These are phyloP conservation scores for Dendryphion nanum DNA, from an alignment of 2,329 filamentous ascomycete genomes.

Conservation along the genomic window DNA sequence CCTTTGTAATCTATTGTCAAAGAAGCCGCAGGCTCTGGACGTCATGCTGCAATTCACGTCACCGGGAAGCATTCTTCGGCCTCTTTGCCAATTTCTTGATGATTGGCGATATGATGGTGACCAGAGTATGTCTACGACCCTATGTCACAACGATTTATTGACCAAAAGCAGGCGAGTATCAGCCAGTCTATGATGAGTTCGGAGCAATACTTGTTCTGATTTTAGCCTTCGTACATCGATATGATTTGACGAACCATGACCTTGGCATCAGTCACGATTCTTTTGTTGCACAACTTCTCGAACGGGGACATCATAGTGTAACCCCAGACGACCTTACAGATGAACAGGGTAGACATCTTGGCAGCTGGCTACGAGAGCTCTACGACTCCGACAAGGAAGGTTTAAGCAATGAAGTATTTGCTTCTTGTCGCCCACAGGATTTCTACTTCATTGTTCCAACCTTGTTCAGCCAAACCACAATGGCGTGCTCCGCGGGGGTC, in stretches of 20 bases:
- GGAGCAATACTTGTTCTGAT: conserved; percentile 73
- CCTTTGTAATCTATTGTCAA: conserved; percentile 70
- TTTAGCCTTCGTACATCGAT: conserved; percentile 73
- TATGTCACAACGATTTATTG: conserved; percentile 7
- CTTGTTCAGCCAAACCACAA: conserved; percentile 71
- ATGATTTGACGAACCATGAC: conserved; percentile 63
- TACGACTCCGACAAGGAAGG: conserved; percentile 68
- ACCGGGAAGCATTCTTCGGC: conserved; percentile 66
- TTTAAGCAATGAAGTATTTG: conserved; percentile 77
- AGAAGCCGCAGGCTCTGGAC: conserved; percentile 70
- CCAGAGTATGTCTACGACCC: conserved; percentile 49
- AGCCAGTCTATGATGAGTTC: conserved; percentile 84
- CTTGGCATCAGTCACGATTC: conserved; percentile 64
- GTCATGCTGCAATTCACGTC: conserved; percentile 75
- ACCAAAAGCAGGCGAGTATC: conserved; percentile 62
- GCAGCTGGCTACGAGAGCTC: conserved; percentile 74
- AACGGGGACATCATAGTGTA: conserved; percentile 57
- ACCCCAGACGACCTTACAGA: conserved; percentile 61
- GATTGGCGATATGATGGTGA: conserved; percentile 81
- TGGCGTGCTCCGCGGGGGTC: conserved; percentile 65
- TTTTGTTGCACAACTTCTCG: conserved; percentile 67
- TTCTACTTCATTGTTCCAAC: conserved; percentile 78
- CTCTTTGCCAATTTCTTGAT: conserved; percentile 73
- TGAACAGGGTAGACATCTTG: conserved; percentile 65
- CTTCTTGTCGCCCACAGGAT: conserved; percentile 76